Evolutionary conservation across 371 early-diverging fungal genomes (phyloP), one percentile per base, ranked within the genome.

Genomic region (Mucor indicus): DNA sequence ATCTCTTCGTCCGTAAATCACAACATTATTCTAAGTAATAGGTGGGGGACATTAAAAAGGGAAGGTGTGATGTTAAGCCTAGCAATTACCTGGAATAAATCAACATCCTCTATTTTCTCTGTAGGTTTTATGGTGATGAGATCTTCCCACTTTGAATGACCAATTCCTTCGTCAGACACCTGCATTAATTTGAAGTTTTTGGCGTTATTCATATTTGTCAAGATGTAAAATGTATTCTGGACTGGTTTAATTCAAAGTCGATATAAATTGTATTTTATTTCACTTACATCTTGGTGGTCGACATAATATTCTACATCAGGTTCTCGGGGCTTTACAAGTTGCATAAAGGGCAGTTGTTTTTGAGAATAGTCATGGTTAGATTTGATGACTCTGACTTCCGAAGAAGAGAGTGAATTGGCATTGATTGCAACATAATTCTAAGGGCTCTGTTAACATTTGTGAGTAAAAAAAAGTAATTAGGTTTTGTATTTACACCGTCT

Each of bases 71-170:
- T 27, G 11, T 27, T 27, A 27, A 11, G 7, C 29, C 29, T 27
- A 7, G 7, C 29, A 27, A 41, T 32, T 75, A 84, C 81, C 53
- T 77, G 62, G 47, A 92, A 91, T 12, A 92, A 62, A 47, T 92
- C 93, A 3, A 92, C 86, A 53, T 91, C 92, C 38, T 91, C 89
- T 33, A 92, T 89, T 33, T 80, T 83, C 51, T 87, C 86, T 12
- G 71, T 79, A 1, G 75, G 59, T 27, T 68, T 69, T 33, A 87
- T 71, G 0, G 67, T 69, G 45, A 89, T 67, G 30, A 87, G 53
- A 38, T 86, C 84, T 6, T 56, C 55, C 91, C 91, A 90, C 20
- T 74, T 27, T 0, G 55, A 52, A 2, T 67, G 73, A 6, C 47
- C 38, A 2, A 77, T 63, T 9, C 48, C 37, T 9, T 46, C 54